Percentiles rank a stretch among this genome's conserved stretches.
Evolutionary conservation across 2,329 filamentous ascomycete genomes (phyloP).

Genomic region (Pleurostoma richardsiae): DNA sequence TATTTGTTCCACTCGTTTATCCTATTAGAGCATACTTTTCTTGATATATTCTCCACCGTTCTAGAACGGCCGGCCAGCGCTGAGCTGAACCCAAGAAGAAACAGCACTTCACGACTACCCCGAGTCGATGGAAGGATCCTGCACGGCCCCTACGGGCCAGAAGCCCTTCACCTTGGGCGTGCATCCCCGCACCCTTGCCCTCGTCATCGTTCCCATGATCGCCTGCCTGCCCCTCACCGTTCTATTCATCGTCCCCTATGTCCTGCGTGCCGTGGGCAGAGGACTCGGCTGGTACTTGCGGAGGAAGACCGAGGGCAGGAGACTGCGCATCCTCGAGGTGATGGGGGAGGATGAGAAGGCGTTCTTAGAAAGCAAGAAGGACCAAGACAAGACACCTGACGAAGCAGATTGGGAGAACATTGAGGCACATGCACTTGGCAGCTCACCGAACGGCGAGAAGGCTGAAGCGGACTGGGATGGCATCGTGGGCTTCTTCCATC

Average conservation of each 20-base stretch:
- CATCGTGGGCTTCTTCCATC: slow-evolving; percentile 94
- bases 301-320: slow-evolving; percentile 59
- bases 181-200: slow-evolving; percentile 16
- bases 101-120: too few species aligned
- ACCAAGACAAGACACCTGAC: slow-evolving; percentile 22
- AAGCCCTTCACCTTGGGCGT: slow-evolving; percentile 21
- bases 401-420: slow-evolving; percentile 67
- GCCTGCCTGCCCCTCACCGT: slow-evolving; percentile 11
- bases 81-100: too few species aligned
- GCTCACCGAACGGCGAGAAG: slow-evolving; percentile 30
- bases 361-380: slow-evolving; percentile 24
- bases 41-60: too few species aligned
- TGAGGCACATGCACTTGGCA: slow-evolving; percentile 36
- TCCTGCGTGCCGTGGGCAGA: slow-evolving; percentile 27
- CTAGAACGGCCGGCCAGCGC: too few species aligned
- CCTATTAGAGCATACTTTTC: too few species aligned
- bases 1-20: too few species aligned
- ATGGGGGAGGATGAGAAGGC: slow-evolving; percentile 40
- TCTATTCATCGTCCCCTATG: slow-evolving; percentile 20
- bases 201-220: slow-evolving; percentile 23
- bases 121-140: slow-evolving; percentile 7
- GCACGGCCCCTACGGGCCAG: slow-evolving; percentile 18
- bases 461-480: slow-evolving; percentile 67
- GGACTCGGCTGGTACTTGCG: slow-evolving; percentile 55
- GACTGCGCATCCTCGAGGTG: slow-evolving; percentile 49